A percentile compares a stretch with the other conserved stretches of the same genome.
These are phyloP conservation scores for Rhodotorula sp. DNA, from an alignment of 1,284 basidiomycete genomes.

Conservation along the genomic window DNA sequence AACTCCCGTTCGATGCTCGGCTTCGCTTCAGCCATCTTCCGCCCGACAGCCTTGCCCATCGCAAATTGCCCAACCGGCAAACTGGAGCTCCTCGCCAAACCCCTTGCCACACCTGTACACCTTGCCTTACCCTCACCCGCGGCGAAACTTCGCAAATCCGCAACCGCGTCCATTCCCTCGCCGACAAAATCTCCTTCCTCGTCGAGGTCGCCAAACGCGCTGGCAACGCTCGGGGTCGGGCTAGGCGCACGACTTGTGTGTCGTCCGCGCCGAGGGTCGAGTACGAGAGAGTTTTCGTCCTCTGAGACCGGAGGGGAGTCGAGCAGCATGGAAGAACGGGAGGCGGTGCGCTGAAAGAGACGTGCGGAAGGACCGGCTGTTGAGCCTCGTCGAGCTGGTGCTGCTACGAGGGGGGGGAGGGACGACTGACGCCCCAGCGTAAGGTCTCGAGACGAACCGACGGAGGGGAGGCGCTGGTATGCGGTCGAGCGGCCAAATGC, in stretches of 20 bases:
- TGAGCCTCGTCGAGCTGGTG: neutral
- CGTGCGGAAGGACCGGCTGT: neutral
- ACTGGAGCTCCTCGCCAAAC: constrained; percentile 24
- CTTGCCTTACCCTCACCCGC: neutral
- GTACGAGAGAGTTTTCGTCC: neutral
- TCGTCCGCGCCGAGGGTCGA: neutral
- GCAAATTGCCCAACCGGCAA: constrained; percentile 24
- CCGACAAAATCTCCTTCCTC: constrained; percentile 7
- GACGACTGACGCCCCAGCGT: constrained; percentile 1
- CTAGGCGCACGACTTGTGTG: constrained; percentile 5
- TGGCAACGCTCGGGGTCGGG: constrained; percentile 22
- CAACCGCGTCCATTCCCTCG: constrained; percentile 10
- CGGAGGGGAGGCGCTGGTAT: neutral
- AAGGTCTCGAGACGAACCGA: neutral
- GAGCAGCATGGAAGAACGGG: constrained; percentile 13
- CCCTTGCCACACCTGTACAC: neutral
- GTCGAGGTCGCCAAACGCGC: neutral
- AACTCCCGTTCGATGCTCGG: neutral
- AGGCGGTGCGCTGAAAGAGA: constrained; percentile 3
- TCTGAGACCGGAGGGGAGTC: constrained; percentile 13
- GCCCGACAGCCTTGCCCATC: neutral
- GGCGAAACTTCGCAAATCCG: constrained; percentile 13
- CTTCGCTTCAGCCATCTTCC: neutral
- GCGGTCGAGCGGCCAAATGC: constrained; percentile 4
- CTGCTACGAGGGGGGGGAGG: neutral